phyloP scores from a whole-genome alignment of 305 asterid genomes.

The Fraxinus xanthoxyloides region DNA sequence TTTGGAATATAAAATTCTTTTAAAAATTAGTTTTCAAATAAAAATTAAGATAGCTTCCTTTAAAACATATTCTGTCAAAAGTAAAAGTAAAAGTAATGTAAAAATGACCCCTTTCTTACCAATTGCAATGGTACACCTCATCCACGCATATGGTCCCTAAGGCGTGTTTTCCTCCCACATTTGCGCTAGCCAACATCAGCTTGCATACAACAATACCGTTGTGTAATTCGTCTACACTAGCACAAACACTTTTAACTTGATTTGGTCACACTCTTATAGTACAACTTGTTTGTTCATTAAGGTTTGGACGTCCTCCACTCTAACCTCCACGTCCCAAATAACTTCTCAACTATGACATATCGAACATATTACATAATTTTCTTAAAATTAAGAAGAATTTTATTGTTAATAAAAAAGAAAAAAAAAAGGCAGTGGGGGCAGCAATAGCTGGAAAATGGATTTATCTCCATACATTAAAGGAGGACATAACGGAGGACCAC shows the following conservation, averaged over 20 bases:
- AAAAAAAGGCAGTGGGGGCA: conserved; percentile 17
- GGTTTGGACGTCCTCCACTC: too few relatives aligned
- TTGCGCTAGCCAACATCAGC: background rate
- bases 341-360: background rate
- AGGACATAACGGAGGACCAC: conserved; percentile 34
- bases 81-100: too few relatives aligned
- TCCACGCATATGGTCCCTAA: background rate
- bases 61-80: too few relatives aligned
- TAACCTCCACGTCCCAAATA: background rate
- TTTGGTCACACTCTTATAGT: background rate
- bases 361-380: background rate
- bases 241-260: background rate
- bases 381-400: background rate
- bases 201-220: background rate
- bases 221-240: background rate
- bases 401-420: background rate
- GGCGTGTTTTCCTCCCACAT: too few relatives aligned
- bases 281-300: background rate
- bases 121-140: background rate
- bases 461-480: conserved; percentile 15
- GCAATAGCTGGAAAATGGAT: conserved; percentile 46
- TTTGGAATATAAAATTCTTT: too few relatives aligned
- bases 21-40: too few relatives aligned
- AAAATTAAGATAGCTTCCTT: too few relatives aligned
- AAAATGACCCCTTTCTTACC: background rate